Evolutionary conservation across 1,284 basidiomycete species (phyloP).

Genomic region (Schizophyllum commune): DNA sequence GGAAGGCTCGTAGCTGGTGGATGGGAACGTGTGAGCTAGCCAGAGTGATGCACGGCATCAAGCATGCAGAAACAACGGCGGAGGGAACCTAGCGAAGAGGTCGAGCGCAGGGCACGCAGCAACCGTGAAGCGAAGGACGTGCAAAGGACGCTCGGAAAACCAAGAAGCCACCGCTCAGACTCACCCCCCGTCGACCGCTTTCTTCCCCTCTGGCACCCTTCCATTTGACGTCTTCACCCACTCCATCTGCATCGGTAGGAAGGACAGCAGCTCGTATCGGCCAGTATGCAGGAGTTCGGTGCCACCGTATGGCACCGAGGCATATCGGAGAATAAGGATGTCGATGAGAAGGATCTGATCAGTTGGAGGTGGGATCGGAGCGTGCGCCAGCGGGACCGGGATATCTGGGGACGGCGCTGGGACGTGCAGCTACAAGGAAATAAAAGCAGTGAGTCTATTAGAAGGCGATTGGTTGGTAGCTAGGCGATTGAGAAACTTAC

Average conservation of each 20-base stretch:
- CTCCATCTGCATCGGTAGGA: background rate
- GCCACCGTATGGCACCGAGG: conserved; percentile 56
- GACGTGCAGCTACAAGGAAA: conserved; percentile 16
- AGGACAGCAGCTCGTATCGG: conserved; percentile 53
- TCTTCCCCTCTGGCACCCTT: background rate
- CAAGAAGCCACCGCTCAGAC: conserved; percentile 24
- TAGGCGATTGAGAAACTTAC: background rate
- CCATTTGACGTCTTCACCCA: background rate
- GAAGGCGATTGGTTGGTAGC: background rate
- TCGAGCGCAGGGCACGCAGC: background rate
- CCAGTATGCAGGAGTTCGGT: conserved; percentile 50
- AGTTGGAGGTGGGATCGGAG: background rate
- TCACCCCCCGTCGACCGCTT: conserved; percentile 9
- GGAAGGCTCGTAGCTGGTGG: conserved; percentile 24
- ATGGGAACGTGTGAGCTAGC: background rate
- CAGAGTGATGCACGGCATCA: background rate
- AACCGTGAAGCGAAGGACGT: background rate
- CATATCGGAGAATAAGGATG: conserved; percentile 19
- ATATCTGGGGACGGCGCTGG: background rate
- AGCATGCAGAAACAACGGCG: too few species aligned
- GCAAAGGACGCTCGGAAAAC: background rate
- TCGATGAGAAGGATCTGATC: background rate
- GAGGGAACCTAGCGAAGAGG: too few species aligned
- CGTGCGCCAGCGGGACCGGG: too few species aligned
- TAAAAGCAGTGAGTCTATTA: background rate